Conservation (phyloP, 1,284 basidiomycete genomes). For the Puccinia horiana region DNA sequence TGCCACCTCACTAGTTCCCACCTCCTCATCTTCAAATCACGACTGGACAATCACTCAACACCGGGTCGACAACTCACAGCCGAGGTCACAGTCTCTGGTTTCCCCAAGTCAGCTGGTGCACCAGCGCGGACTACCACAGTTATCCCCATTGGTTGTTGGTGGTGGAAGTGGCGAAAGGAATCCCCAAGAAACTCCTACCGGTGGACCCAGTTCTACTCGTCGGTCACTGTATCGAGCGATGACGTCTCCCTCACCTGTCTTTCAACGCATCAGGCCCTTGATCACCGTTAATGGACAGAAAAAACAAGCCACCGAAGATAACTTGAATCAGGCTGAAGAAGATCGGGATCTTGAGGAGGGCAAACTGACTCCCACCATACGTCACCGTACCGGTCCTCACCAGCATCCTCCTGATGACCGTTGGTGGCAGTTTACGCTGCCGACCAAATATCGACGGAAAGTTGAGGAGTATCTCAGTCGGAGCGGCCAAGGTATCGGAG, state of each 20-base stretch:
- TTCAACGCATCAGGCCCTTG: conserved; percentile 32
- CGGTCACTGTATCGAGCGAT: conserved; percentile 28
- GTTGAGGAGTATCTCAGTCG: conserved; percentile 52
- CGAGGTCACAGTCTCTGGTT: neutral
- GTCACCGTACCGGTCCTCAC: neutral
- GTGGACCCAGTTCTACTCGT: conserved; percentile 5
- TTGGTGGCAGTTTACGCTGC: conserved; percentile 56
- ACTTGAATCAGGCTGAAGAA: neutral
- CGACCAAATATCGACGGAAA: conserved; percentile 53
- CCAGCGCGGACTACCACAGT: neutral
- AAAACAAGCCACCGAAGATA: neutral
- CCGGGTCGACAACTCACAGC: neutral
- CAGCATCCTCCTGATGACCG: conserved; percentile 48
- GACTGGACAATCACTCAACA: neutral
- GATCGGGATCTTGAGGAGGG: neutral
- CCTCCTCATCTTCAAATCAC: neutral
- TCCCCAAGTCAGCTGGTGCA: neutral
- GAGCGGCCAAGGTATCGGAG: conserved; percentile 24
- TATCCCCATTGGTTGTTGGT: neutral
- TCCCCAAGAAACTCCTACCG: neutral
- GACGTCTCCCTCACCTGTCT: conserved; percentile 29
- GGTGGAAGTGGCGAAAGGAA: neutral
- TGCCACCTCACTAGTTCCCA: conserved; percentile 17
- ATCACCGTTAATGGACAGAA: neutral
- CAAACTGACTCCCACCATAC: neutral